These are phyloP conservation scores for Cylindrotheca closterium DNA, from an alignment of 108 stramenopile genomes.

Conservation along the genomic window DNA sequence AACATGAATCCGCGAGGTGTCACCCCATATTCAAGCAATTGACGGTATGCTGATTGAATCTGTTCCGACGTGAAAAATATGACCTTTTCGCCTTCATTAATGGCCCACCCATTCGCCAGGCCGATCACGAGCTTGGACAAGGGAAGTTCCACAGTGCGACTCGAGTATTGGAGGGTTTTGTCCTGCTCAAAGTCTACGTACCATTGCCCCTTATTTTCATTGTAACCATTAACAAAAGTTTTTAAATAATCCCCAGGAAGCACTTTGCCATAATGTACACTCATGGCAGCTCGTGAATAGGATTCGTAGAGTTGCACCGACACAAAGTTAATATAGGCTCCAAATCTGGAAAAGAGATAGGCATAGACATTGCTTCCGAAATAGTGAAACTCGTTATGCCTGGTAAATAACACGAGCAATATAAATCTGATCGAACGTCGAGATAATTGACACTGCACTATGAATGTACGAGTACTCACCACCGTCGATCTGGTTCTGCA, in stretches of 20 bases:
- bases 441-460: no score
- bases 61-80: slow-evolving; percentile 30
- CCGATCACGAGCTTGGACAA: slow-evolving; percentile 65
- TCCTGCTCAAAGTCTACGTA: slow-evolving; percentile 40
- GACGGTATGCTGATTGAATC: slow-evolving; percentile 37
- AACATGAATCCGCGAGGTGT: slow-evolving; percentile 68
- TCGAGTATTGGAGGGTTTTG: slow-evolving; percentile 18
- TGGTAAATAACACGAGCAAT: slow-evolving; percentile 9
- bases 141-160: slow-evolving; percentile 26
- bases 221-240: slow-evolving; percentile 19
- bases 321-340: slow-evolving; percentile 71
- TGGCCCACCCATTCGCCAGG: slow-evolving; percentile 52
- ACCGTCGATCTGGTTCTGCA: slow-evolving; percentile 27
- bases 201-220: background rate
- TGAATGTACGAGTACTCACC: background rate
- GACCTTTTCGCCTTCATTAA: slow-evolving; percentile 16
- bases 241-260: slow-evolving; percentile 33
- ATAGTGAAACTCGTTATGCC: slow-evolving; percentile 63
- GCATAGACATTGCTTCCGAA: slow-evolving; percentile 78
- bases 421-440: no score
- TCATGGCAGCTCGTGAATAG: slow-evolving; percentile 67
- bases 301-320: slow-evolving; percentile 86
- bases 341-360: slow-evolving; percentile 68
- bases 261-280: slow-evolving; percentile 19
- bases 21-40: slow-evolving; percentile 7